Conservation (phyloP, 2,329 filamentous ascomycete species). For the Aureobasidium sp. region DNA sequence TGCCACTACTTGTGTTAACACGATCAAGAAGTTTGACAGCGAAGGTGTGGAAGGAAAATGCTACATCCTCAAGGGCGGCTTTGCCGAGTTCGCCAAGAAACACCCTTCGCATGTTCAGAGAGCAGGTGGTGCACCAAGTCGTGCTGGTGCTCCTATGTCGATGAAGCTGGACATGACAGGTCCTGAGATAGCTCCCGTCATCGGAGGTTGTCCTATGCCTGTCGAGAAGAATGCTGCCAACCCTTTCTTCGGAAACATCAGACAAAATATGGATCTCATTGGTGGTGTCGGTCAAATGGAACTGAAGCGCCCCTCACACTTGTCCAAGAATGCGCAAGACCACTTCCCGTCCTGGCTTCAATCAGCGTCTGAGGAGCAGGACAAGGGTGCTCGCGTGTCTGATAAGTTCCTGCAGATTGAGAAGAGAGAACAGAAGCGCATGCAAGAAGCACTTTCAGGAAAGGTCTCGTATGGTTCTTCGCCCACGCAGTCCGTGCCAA, state of each 20-base stretch:
- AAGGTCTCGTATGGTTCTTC: conserved; percentile 47
- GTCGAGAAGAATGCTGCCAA: conserved; percentile 59
- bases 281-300: conserved; percentile 80
- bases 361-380: conserved; percentile 53
- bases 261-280: conserved; percentile 91
- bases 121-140: conserved; percentile 6
- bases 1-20: conserved; percentile 70
- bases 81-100: conserved; percentile 59
- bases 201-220: conserved; percentile 81
- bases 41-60: conserved; percentile 71
- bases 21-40: conserved; percentile 82
- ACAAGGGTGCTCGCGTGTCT: conserved; percentile 73
- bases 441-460: conserved; percentile 68
- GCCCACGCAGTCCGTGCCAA: conserved; percentile 25
- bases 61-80: conserved; percentile 74
- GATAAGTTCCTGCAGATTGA: conserved; percentile 81
- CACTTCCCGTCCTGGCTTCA: conserved; percentile 70
- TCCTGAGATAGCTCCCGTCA: conserved; percentile 62
- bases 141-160: conserved; percentile 12
- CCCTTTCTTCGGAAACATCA: conserved; percentile 92
- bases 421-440: conserved; percentile 76
- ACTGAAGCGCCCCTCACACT: conserved; percentile 47
- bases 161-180: conserved; percentile 37
- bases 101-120: conserved; percentile 58
- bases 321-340: conserved; percentile 39